These are phyloP conservation scores for Solanum bulbocastanum DNA, from an alignment of 257 asterid genomes.

Conservation along the genomic window DNA sequence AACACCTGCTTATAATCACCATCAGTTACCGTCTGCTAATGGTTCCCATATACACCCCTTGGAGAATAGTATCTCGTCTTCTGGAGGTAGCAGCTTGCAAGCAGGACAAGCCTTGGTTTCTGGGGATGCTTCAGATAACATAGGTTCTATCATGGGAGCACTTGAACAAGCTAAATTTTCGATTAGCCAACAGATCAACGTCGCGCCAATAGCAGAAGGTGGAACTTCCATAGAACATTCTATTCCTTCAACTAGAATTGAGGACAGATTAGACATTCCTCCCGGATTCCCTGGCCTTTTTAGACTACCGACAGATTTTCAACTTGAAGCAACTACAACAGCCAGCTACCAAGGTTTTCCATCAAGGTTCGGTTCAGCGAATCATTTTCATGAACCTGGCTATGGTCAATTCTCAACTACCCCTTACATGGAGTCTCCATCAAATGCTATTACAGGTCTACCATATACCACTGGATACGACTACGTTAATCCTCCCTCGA, in stretches of 20 bases:
- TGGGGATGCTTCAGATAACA: conserved; percentile 20
- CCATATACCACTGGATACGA: conserved; percentile 11
- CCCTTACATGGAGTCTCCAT: conserved; percentile 21
- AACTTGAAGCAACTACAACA: conserved; percentile 17
- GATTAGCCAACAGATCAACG: conserved; percentile 32
- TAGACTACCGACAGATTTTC: conserved; percentile 64
- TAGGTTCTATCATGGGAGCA: conserved; percentile 59
- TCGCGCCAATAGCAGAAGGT: conserved; percentile 5
- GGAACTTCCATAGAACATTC: conserved; percentile 11
- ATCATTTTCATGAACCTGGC: conserved; percentile 17
- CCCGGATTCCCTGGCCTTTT: conserved; percentile 43
- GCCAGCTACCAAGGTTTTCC: not conserved
- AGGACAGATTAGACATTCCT: conserved; percentile 23
- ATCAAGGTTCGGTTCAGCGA: conserved; percentile 4
- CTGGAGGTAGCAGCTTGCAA: conserved; percentile 3
- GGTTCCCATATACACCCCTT: not conserved
- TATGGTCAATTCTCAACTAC: conserved; percentile 9
- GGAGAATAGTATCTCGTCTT: conserved; percentile 2
- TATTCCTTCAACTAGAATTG: conserved; percentile 5
- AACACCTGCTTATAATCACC: not conserved
- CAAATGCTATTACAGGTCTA: conserved; percentile 13
- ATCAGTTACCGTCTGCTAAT: not conserved
- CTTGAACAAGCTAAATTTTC: conserved; percentile 63
- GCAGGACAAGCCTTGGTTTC: conserved; percentile 27
- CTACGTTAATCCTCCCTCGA: conserved; percentile 16